phyloP scores from a whole-genome alignment of 345 rosid species.

The Psidium guajava region DNA sequence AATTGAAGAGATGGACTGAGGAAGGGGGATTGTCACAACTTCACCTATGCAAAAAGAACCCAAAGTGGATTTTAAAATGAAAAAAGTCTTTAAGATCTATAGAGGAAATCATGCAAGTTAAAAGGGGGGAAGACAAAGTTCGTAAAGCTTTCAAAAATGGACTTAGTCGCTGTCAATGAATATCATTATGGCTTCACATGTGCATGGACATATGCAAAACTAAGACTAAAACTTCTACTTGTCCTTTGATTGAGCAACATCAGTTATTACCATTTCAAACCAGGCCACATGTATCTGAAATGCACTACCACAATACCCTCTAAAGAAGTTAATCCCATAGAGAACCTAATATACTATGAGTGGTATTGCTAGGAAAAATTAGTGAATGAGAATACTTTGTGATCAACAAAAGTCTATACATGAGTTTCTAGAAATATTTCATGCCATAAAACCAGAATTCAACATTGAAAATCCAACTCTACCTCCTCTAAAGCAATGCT shows the following conservation, averaged over 20 bases:
- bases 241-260: neutral
- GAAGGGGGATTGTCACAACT: constrained; percentile 63
- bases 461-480: neutral
- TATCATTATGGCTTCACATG: neutral
- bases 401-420: neutral
- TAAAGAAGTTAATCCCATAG: neutral
- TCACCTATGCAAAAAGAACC: constrained; percentile 44
- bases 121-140: neutral
- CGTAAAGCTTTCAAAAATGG: neutral
- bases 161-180: neutral
- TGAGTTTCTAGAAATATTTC: neutral
- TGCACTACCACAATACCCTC: neutral
- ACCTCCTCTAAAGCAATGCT: neutral
- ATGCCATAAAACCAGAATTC: neutral
- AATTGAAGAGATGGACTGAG: constrained; percentile 55
- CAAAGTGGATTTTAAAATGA: neutral
- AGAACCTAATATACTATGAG: neutral
- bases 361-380: neutral
- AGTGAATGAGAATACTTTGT: neutral
- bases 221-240: neutral
- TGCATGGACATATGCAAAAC: neutral
- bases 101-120: neutral
- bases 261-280: neutral
- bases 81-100: neutral
- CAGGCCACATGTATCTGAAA: neutral